These are phyloP conservation scores for Epichloe amarillans DNA, from an alignment of 2,329 filamentous ascomycete species.

Conservation along the genomic window DNA sequence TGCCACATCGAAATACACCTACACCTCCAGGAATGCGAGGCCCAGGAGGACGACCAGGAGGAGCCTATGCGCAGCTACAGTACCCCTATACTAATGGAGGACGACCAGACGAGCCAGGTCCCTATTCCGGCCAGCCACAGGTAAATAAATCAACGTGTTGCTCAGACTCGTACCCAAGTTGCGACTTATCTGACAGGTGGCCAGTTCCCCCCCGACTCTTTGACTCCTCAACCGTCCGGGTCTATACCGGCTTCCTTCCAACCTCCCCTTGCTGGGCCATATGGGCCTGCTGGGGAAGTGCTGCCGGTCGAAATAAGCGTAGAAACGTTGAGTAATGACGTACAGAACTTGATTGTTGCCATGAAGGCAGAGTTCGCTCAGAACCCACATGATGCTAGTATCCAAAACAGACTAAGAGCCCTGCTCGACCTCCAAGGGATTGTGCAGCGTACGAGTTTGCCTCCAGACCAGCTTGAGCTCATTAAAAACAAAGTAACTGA, in stretches of 20 bases:
- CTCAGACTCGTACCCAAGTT: not conserved
- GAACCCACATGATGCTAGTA: slow-evolving; percentile 61
- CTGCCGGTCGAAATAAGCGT: slow-evolving; percentile 42
- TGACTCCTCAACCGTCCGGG: slow-evolving; percentile 24
- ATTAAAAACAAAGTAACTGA: slow-evolving; percentile 76
- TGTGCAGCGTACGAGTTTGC: slow-evolving; percentile 64
- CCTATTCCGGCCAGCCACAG: slow-evolving; percentile 16
- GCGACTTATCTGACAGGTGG: not conserved
- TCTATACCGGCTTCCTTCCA: slow-evolving; percentile 27
- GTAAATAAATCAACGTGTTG: slow-evolving; percentile 13
- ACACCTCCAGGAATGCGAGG: slow-evolving; percentile 49
- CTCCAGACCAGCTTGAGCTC: slow-evolving; percentile 67
- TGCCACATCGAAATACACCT: slow-evolving; percentile 57
- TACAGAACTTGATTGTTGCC: slow-evolving; percentile 62
- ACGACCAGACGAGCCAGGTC: slow-evolving; percentile 11
- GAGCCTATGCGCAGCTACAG: slow-evolving; percentile 14
- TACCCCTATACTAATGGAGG: slow-evolving; percentile 20
- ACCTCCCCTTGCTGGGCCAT: slow-evolving; percentile 25
- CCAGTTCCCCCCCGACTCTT: slow-evolving; percentile 24
- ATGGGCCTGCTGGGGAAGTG: slow-evolving; percentile 17
- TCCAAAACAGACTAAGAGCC: slow-evolving; percentile 70
- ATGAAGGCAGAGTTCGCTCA: slow-evolving; percentile 62
- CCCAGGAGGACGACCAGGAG: slow-evolving; percentile 10
- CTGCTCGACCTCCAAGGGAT: slow-evolving; percentile 67
- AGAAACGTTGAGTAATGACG: slow-evolving; percentile 69